phyloP scores from a whole-genome alignment of 1,284 basidiomycete genomes.

The Ganoderma lingzhi region DNA sequence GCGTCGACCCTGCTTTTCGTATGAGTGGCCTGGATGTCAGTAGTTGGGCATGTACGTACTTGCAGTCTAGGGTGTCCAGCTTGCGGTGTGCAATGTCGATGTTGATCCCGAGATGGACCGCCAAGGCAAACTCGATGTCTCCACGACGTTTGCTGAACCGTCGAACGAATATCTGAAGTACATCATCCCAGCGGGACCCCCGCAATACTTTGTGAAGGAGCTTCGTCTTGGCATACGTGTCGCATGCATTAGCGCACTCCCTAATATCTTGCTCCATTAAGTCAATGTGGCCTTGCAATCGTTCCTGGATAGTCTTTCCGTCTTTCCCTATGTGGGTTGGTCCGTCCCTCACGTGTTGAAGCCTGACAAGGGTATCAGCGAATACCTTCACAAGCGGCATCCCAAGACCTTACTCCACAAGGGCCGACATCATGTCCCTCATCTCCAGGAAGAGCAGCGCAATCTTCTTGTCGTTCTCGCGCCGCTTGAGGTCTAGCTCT shows the following conservation, averaged over 20 bases:
- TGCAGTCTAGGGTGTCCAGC: constrained; percentile 41
- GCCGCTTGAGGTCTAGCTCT: constrained; percentile 50
- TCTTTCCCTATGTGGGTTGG: constrained; percentile 31
- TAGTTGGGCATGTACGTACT: constrained; percentile 24
- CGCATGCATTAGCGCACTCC: constrained; percentile 43
- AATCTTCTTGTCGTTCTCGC: constrained; percentile 55
- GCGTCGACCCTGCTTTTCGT: constrained; percentile 22
- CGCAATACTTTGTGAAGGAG: constrained; percentile 46
- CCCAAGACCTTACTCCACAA: constrained; percentile 47
- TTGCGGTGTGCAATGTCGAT: constrained; percentile 46
- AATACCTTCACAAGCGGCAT: not conserved
- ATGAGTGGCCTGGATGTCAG: not conserved
- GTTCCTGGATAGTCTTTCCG: constrained; percentile 32
- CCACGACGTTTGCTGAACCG: constrained; percentile 44
- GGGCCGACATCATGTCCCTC: constrained; percentile 48
- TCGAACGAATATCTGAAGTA: constrained; percentile 40
- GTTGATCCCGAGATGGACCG: constrained; percentile 45
- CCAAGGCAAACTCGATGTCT: constrained; percentile 45
- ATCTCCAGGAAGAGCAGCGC: constrained; percentile 40
- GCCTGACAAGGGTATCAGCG: constrained; percentile 16
- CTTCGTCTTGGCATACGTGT: constrained; percentile 43
- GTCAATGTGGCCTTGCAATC: constrained; percentile 32
- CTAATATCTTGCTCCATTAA: constrained; percentile 41
- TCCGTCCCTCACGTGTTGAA: constrained; percentile 35
- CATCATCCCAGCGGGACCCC: constrained; percentile 40